Conservation (phyloP, 345 rosid species). For the Schrenkiella parvula region DNA sequence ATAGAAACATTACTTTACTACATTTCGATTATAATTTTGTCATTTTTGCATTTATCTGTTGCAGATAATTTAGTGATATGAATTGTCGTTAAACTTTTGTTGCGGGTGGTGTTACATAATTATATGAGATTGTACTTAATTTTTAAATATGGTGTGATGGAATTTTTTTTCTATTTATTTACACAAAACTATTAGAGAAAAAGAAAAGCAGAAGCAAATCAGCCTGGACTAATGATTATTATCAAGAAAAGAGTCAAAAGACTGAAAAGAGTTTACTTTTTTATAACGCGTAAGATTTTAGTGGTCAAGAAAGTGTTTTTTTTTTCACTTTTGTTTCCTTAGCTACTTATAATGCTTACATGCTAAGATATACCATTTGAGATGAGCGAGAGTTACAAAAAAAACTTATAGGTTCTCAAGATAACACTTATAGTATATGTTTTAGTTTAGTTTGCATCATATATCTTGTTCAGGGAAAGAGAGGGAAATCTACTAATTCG, state of each 20-base stretch:
- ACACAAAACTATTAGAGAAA: not conserved
- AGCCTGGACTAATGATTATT: constrained; percentile 7
- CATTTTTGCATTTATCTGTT: no score
- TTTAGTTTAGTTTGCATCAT: no score
- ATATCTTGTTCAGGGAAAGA: no score
- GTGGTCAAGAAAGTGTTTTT: constrained; percentile 32
- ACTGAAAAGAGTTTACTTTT: not conserved
- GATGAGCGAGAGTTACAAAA: no score
- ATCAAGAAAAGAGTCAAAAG: constrained; percentile 11
- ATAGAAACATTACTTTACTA: no score
- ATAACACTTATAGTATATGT: no score
- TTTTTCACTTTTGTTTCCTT: constrained; percentile 10
- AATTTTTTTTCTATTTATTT: not conserved
- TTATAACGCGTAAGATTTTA: constrained; percentile 7
- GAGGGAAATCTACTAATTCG: no score
- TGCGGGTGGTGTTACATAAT: not conserved
- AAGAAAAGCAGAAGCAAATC: not conserved
- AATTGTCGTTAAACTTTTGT: no score
- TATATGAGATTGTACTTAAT: no score
- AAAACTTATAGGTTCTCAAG: no score
- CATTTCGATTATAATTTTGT: no score
- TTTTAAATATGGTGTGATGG: not conserved
- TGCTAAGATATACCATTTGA: constrained; percentile 27
- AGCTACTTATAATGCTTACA: constrained; percentile 23
- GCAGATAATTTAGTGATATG: no score